Base-by-base conservation (phyloP, 73 alveolate species). In the Paramecium tetraurelia region DNA sequence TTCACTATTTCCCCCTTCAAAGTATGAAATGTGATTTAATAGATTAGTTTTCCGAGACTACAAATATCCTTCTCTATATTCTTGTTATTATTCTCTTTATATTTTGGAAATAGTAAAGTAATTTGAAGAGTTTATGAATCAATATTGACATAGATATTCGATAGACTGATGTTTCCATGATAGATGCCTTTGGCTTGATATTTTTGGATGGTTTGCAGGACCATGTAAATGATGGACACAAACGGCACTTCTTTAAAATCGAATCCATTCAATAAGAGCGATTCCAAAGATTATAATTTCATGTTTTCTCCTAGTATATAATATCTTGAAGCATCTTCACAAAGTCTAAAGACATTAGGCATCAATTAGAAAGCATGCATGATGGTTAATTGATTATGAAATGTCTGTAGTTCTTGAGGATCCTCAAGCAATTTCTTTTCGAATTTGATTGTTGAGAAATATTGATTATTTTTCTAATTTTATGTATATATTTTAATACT, bases 181-280 rank as follows among this genome's bases (percentile, higher is more conserved):
- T 72, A 72, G 12, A 72, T 72, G 14, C 36, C 16, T 38, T 72
- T 72, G 40, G 40, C 46, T 9, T 72, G 29, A 36, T 72, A 72
- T 18, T 72, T 72, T 72, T 72, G 12, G 3, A 72, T 20, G 18
- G 86, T 72, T 38, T 72, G 6, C 6, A 72, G 36, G 7, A 72
- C 35, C 86, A 72, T 72, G 24, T 36, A 72, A 16, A 72, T 72
- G 4, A 72, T 40, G 16, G 86, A 72, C 20, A 72, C 86, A 36
- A 72, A 72, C 10, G 86, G 86, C 12, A 72, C 68, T 72, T 72
- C 86, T 72, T 36, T 72, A 36, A 72, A 72, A 16, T 72, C 86
- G 10, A 72, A 72, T 72, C 86, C 86, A 72, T 33, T 72, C 18
- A 72, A 21, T 72, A 72, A 36, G 8, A 72, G 35, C n/a, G 63